Evolutionary conservation across 2,329 filamentous ascomycete genomes (phyloP), one percentile per base, ranked within the genome.

Genomic region (Sporothrix phasma): DNA sequence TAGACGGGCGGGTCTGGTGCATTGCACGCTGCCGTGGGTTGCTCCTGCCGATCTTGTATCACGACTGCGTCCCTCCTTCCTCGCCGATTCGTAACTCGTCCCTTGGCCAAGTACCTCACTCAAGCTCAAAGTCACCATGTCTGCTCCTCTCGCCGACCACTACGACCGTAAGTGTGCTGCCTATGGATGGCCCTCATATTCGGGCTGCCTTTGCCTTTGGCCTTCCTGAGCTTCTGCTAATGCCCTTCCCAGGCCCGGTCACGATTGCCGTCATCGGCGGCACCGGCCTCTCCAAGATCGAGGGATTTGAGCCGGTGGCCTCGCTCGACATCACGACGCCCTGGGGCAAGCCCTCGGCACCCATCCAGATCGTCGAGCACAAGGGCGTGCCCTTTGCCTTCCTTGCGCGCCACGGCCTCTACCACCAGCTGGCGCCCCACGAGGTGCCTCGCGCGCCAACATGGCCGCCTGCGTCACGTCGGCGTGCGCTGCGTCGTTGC

Each of bases 391-490:
- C 89, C 67, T 84, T 99, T 68, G 94, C 94, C 64, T 99, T 99
- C 81, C 85, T 99, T 70, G 91, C 92, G 67, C 91, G 94, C 51
- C 94, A 99, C 77, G 94, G 94, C 69, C 74, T 86, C 13, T 82
- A 94, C 83, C 94, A 99, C 79, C 84, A 97, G 76, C 82, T 89
- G 69, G 91, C 92, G 5, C 94, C 94, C 0, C 92, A 97, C 73
- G 94, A 99, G 77, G 89, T 99, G n/a, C 92, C 66, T 85, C 87
- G 69, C 90, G 90, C 68, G 94, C 94, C 76, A 99, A 97, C 80
- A 96, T 99, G 72, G 93, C 94, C n/a, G 94, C 94, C 82, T 99
- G 67, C 88, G 94, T 69, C 87, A 85, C 71, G 81, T 99, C 66
- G 94, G 94, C 69, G 94, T 97, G 53, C 87, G 92, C 72, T 89